phyloP scores from a whole-genome alignment of 306 rosid species.

The Dryas octopetala region DNA sequence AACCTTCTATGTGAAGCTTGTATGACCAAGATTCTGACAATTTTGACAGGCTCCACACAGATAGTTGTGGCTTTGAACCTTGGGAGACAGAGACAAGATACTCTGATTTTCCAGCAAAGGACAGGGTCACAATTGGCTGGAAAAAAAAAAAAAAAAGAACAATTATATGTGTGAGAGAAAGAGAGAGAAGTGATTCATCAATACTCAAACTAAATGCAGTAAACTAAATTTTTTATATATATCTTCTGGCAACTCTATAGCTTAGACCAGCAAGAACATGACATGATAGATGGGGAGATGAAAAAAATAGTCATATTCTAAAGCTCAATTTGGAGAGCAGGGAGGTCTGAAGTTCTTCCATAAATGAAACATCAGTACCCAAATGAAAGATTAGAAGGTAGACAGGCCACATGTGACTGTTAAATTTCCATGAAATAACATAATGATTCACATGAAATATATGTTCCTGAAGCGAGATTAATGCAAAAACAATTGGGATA shows the following conservation, averaged over 20 bases:
- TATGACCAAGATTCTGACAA: conserved; percentile 76
- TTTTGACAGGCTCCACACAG: conserved; percentile 71
- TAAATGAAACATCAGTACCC: not conserved
- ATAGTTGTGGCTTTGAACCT: conserved; percentile 72
- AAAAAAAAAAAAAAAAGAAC: not conserved
- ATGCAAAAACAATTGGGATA: conserved; percentile 11
- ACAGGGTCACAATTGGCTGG: conserved; percentile 68
- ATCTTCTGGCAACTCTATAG: not conserved
- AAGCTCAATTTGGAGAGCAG: not conserved
- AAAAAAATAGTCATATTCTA: not conserved
- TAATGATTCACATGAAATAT: not conserved
- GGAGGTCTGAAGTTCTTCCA: not conserved
- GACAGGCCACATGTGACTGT: not conserved
- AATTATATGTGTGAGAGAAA: not conserved
- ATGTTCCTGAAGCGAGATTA: conserved; percentile 13
- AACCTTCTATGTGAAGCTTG: conserved; percentile 87
- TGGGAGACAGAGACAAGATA: conserved; percentile 61
- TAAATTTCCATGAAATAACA: not conserved
- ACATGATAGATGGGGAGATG: not conserved
- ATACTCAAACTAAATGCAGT: not conserved
- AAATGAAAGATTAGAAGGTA: not conserved
- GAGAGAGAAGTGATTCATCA: conserved; percentile 12
- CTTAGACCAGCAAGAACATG: conserved; percentile 2
- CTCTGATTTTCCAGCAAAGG: conserved; percentile 82
- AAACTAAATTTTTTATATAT: not conserved